phyloP scores from a whole-genome alignment of 1,284 basidiomycete species.

The Lentinus polychrous region DNA sequence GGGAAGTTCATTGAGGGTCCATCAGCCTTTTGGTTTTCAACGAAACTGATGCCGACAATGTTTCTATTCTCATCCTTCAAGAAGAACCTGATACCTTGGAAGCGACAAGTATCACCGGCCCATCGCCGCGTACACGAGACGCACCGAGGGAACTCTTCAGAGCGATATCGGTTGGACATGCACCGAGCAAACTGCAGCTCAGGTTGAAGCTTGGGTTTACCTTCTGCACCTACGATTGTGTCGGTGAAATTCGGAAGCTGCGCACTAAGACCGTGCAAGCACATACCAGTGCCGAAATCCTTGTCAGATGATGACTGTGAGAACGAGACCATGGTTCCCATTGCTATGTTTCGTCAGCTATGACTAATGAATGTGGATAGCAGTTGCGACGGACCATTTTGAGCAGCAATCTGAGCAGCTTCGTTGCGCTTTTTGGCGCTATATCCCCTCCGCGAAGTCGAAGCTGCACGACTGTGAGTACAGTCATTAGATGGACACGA shows the following conservation, averaged over 20 bases:
- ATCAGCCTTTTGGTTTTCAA: conserved; percentile 52
- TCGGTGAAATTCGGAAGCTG: no score
- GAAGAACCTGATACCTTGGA: conserved; percentile 72
- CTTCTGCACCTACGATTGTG: conserved; percentile 2
- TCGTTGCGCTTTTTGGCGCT: conserved; percentile 64
- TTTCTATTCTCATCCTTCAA: conserved; percentile 50
- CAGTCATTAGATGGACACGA: conserved; percentile 7
- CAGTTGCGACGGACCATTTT: conserved; percentile 15
- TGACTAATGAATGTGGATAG: not conserved
- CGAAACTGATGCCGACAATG: conserved; percentile 61
- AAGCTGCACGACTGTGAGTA: conserved; percentile 20
- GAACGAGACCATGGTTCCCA: conserved; percentile 40
- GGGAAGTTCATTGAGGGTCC: conserved; percentile 60
- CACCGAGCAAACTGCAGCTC: conserved; percentile 71
- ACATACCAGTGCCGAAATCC: conserved; percentile 33
- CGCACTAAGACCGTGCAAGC: not conserved
- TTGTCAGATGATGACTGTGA: conserved; percentile 31
- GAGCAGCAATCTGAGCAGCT: conserved; percentile 28
- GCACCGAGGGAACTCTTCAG: conserved; percentile 65
- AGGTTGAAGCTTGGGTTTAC: conserved; percentile 31
- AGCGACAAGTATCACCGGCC: conserved; percentile 78
- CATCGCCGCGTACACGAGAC: conserved; percentile 76
- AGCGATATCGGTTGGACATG: conserved; percentile 71
- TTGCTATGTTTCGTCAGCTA: conserved; percentile 26
- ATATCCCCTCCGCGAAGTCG: conserved; percentile 53